These are phyloP conservation scores for Cystofilobasidium ferigula DNA, from an alignment of 768 basidiomycete genomes.

Conservation along the genomic window DNA sequence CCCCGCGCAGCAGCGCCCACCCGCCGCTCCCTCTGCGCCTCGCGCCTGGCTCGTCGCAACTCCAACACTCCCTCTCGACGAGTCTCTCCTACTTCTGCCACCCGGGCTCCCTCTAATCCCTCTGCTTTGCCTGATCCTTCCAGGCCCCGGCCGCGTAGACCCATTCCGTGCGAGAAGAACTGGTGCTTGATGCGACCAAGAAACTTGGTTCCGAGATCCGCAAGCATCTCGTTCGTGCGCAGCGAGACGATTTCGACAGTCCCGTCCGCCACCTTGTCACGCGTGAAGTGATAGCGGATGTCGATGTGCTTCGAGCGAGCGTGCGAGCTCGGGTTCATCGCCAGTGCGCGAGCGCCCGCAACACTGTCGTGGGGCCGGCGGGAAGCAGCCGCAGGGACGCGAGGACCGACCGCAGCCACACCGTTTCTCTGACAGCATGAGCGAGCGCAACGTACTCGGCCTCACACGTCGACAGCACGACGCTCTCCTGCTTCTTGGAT, in stretches of 20 bases:
- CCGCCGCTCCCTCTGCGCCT: too few species aligned
- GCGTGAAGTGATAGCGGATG: conserved; percentile 14
- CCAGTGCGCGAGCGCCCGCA: too few species aligned
- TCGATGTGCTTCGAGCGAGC: conserved; percentile 23
- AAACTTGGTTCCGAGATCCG: neutral
- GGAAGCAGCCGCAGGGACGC: too few species aligned
- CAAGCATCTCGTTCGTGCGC: neutral
- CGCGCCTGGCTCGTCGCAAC: too few species aligned
- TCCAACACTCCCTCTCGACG: conserved; percentile 1
- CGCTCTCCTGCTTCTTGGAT: too few species aligned
- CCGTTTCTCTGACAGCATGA: too few species aligned
- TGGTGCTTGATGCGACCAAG: neutral
- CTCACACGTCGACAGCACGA: too few species aligned
- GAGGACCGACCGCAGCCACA: too few species aligned
- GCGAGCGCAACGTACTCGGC: too few species aligned
- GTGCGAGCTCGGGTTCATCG: conserved; percentile 13
- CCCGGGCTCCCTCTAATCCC: neutral
- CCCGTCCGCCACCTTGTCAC: conserved; percentile 10
- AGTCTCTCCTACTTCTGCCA: neutral
- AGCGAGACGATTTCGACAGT: neutral
- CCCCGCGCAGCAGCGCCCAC: too few species aligned
- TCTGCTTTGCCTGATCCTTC: neutral
- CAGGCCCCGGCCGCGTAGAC: neutral
- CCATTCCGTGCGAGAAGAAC: neutral
- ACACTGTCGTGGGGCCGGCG: too few species aligned